These are phyloP conservation scores for Candida suzukii DNA, from an alignment of 805 yeast genomes.

Conservation along the genomic window DNA sequence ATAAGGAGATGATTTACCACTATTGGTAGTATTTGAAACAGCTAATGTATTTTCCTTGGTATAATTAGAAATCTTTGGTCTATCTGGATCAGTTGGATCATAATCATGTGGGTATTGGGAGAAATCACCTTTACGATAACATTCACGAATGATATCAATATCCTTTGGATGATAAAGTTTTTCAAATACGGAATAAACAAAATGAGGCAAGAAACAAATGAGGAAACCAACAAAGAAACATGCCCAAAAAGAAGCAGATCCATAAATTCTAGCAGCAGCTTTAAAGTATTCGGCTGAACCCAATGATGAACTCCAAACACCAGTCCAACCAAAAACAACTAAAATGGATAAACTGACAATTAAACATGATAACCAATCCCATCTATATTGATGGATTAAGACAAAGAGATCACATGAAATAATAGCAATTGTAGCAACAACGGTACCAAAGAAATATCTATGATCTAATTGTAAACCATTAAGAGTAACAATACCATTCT, in stretches of 20 bases:
- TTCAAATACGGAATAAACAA: constrained; percentile 48
- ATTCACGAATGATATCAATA: constrained; percentile 67
- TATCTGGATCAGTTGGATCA: constrained; percentile 76
- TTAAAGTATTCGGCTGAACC: constrained; percentile 56
- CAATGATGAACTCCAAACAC: constrained; percentile 51
- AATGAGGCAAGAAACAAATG: constrained; percentile 61
- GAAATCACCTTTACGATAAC: constrained; percentile 60
- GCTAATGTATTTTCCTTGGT: constrained; percentile 26
- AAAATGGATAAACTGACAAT: constrained; percentile 48
- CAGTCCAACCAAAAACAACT: constrained; percentile 68
- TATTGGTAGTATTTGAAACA: constrained; percentile 8
- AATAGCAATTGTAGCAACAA: constrained; percentile 54
- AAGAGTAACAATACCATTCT: constrained; percentile 32
- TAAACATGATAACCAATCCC: constrained; percentile 67
- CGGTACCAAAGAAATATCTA: constrained; percentile 65
- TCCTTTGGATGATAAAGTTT: constrained; percentile 56
- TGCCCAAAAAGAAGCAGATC: constrained; percentile 60
- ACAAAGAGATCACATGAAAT: constrained; percentile 61
- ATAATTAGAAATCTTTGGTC: constrained; percentile 45
- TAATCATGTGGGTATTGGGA: constrained; percentile 58
- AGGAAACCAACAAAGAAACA: constrained; percentile 57
- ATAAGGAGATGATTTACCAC: constrained; percentile 8
- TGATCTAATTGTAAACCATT: constrained; percentile 55
- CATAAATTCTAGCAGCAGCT: constrained; percentile 59
- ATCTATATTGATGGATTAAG: constrained; percentile 58